Base-by-base conservation (phyloP, 768 basidiomycete genomes). In the Russula olivacea region DNA sequence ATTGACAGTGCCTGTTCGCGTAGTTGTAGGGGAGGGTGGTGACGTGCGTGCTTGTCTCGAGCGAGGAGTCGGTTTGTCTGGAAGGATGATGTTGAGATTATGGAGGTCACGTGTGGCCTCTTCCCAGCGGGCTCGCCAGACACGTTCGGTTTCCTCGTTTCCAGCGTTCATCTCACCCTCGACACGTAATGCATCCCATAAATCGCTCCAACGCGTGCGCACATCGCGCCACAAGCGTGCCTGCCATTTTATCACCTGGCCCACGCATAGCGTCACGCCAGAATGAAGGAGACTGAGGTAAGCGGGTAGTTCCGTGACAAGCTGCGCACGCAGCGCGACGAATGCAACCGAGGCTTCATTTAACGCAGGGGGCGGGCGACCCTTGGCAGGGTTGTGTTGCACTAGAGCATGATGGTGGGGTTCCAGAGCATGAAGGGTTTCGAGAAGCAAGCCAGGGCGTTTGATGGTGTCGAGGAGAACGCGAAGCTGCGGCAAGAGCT, bases 311-410 rank as follows among this genome's bases (percentile, higher is more conserved):
- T 93, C 91, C 0, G 79, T 76, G 0, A 80, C 80, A 7, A 93
- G 79, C 65, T 91, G 87, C 0, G 81, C 87, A 5, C 88, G 81
- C 5, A 93, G 78, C 0, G 89, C 90, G 23, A 90, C 77, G 71
- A 91, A 93, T 54, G 87, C 85, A 48, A 83, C 81, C 1, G 88
- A 90, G 7, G 89, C 88, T 25, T 86, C 84, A 23, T 89, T 76
- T 12, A 93, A 81, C 4, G 84, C 73, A 0, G 83, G 76, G 1
- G 88, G 81, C 0, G 89, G 89, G 3, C 88, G 80, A 51, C 85
- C 84, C 69, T 88, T 86, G 1, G 78, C 66, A 43, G 86, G 77
- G 23, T 82, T 83, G 73, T 86, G 81, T 59, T 86, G 86, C 56
- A 91, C 77, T 4, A 91, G 79, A 60, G 83, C 82, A 55, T 81